Conservation (phyloP, 2,329 filamentous ascomycete species). For the Aspergillus clavatus region DNA sequence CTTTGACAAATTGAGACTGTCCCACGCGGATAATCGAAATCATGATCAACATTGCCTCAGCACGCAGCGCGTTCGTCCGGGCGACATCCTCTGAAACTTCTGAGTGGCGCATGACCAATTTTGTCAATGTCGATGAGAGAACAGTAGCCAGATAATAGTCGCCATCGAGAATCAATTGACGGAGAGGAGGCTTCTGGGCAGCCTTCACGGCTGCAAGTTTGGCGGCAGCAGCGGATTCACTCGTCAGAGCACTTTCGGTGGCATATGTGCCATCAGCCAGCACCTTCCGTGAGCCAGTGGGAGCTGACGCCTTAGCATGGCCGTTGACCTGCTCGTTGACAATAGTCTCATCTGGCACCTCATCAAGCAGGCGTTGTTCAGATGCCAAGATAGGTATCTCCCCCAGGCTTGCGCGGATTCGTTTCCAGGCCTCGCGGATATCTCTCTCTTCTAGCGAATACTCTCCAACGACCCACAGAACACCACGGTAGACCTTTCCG, state of each 20-base stretch:
- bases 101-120: conserved; percentile 94
- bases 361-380: conserved; percentile 85
- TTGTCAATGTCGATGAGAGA: conserved; percentile 91
- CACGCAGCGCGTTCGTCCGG: conserved; percentile 87
- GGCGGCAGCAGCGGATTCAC: conserved; percentile 81
- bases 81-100: conserved; percentile 83
- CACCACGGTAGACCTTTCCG: conserved; percentile 94
- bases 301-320: conserved; percentile 67
- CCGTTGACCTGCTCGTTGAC: conserved; percentile 70
- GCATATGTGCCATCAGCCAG: conserved; percentile 96
- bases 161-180: conserved; percentile 91
- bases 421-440: conserved; percentile 94
- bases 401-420: conserved; percentile 85
- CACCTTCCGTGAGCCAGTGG: conserved; percentile 83
- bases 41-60: conserved; percentile 99
- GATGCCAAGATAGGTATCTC: conserved; percentile 96
- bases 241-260: conserved; percentile 92
- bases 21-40: conserved; percentile 97
- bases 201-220: conserved; percentile 95
- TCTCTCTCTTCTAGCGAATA: conserved; percentile 92
- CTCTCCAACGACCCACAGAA: conserved; percentile 96
- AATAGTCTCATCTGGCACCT: conserved; percentile 66
- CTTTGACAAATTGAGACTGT: conserved; percentile 98
- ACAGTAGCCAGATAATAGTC: conserved; percentile 96
- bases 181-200: conserved; percentile 89